Conservation (phyloP, 2,329 filamentous ascomycete genomes). For the Fusarium bactridioides region DNA sequence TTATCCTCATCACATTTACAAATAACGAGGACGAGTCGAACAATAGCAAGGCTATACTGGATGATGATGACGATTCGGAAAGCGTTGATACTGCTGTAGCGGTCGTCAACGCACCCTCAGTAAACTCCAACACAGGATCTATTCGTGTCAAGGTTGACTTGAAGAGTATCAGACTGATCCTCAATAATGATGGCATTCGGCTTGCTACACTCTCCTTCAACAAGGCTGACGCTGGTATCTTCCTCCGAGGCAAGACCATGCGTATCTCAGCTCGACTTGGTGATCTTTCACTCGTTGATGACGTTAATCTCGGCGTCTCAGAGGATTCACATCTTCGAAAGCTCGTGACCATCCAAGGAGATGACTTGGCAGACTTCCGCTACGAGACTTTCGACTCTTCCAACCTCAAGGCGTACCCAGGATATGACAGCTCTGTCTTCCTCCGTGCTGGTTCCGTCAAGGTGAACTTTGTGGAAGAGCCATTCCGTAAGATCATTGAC, state of each 20-base stretch:
- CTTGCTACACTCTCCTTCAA: slow-evolving; percentile 92
- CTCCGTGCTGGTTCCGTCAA: slow-evolving; percentile 94
- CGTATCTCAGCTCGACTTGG: slow-evolving; percentile 86
- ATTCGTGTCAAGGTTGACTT: slow-evolving; percentile 94
- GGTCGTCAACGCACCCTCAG: slow-evolving; percentile 38
- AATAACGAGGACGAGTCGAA: slow-evolving; percentile 57
- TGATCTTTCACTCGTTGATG: slow-evolving; percentile 87
- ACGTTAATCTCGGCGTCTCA: slow-evolving; percentile 89
- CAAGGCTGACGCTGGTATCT: slow-evolving; percentile 90
- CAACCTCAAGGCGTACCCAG: slow-evolving; percentile 78
- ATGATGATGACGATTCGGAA: slow-evolving; percentile 47
- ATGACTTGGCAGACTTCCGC: slow-evolving; percentile 94
- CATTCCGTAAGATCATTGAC: slow-evolving; percentile 96
- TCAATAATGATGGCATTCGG: slow-evolving; percentile 97
- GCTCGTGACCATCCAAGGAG: slow-evolving; percentile 91
- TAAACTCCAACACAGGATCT: slow-evolving; percentile 65
- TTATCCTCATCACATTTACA: slow-evolving; percentile 91
- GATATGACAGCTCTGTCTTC: slow-evolving; percentile 91
- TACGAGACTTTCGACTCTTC: slow-evolving; percentile 93
- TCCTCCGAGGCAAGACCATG: slow-evolving; percentile 86
- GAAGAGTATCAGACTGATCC: slow-evolving; percentile 89
- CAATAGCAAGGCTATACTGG: slow-evolving; percentile 47
- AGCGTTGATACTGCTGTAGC: slow-evolving; percentile 49
- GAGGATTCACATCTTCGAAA: slow-evolving; percentile 82
- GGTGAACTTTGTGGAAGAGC: slow-evolving; percentile 95